Base-by-base conservation (phyloP, 148 eudicot genomes). In the Vaccinium corymbosum region DNA sequence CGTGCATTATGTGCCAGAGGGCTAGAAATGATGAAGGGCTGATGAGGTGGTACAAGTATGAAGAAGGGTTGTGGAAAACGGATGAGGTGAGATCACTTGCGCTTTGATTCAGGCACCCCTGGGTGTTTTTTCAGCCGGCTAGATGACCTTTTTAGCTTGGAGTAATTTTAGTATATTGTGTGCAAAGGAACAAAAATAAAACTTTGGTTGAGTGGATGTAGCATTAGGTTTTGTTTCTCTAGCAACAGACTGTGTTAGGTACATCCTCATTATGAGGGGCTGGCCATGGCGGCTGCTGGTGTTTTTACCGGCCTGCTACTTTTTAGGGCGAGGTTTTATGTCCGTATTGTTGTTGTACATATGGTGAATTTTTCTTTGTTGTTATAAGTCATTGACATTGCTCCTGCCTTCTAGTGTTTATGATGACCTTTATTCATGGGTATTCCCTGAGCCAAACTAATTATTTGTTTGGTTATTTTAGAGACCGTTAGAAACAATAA, bases 31-130 rank as follows among this genome's bases (percentile, higher is more conserved):
- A 90, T 29, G 92, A 90, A 82, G 92, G 91, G 80, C 86, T 89
- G n/a, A 50, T 90, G 82, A 86, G 92, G 89, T 89, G 92, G 92
- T 89, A 90, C 87, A 89, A 68, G 84, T 90, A 89, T 49, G 91
- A 87, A 77, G 89, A 86, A 79, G 86, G 83, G 64, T 29, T 89
- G 25, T 90, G 92, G 92, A 90, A 89, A 76, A 84, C 22, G 35
- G 92, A 90, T 74, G 91, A 89, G 86, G 90, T 90, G 52, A 64
- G 57, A 50, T 87, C 91, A 7, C 89, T 90, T 55, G 88, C 89
- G 9, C 22, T 90, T 57, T 90, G 86, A 86, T 11, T 25, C 38
- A 55, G 22, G 38, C 80, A 51, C 32, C 61, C 22, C 16, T 3
- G 17, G 38, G 46, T 17, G 48, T 46, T 13, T 78, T 20, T 20